phyloP scores from a whole-genome alignment of 78 protist species.

The Speleostelium caveatum region DNA sequence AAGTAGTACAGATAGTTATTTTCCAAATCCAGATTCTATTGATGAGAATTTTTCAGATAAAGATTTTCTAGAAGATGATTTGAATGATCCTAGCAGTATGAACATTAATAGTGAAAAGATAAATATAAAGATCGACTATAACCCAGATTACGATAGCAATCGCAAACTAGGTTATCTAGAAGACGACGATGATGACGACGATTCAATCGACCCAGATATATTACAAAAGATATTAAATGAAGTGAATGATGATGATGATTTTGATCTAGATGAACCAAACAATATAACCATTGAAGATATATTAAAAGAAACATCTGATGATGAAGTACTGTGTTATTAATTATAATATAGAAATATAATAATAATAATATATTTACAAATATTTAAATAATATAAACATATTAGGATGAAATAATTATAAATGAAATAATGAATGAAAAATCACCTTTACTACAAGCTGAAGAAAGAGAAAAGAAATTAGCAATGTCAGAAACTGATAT shows the following conservation, averaged over 20 bases:
- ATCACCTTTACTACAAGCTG: background rate
- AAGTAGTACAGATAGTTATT: too few relatives aligned
- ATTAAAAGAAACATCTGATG: constrained; percentile 7
- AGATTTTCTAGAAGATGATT: background rate
- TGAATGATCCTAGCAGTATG: background rate
- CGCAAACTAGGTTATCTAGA: background rate
- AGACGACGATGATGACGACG: background rate
- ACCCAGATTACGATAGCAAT: background rate
- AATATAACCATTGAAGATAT: constrained; percentile 22
- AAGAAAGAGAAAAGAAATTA: constrained; percentile 16
- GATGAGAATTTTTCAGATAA: background rate
- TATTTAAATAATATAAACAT: background rate
- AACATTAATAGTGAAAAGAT: too few relatives aligned
- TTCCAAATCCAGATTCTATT: background rate
- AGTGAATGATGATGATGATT: constrained; percentile 50
- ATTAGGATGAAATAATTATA: constrained; percentile 4
- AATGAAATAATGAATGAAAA: background rate
- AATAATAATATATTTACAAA: background rate
- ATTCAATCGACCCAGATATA: constrained; percentile 42
- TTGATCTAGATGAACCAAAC: constrained; percentile 5
- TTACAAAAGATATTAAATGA: constrained; percentile 65
- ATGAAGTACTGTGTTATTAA: background rate
- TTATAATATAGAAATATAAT: background rate
- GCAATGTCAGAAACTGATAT: background rate
- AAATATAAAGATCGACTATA: background rate